Percentiles rank a stretch among this genome's conserved stretches.
Conservation (phyloP, 1,139 yeast species). For the Candida neerlandica region DNA sequence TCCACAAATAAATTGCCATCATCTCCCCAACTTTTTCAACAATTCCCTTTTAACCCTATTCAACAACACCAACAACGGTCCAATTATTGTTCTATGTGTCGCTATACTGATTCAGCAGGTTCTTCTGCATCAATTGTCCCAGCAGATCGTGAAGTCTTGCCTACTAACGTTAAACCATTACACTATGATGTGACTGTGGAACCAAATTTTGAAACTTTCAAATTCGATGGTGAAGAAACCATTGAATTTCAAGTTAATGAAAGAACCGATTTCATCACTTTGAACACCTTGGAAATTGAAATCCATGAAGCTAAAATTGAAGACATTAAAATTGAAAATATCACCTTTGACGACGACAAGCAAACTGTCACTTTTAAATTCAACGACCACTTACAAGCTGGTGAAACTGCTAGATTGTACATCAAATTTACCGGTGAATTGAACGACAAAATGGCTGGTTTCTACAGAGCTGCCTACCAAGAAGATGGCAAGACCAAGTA, state of each 20-base stretch:
- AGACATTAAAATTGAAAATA: constrained; percentile 33
- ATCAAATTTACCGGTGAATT: constrained; percentile 69
- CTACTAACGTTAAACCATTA: constrained; percentile 69
- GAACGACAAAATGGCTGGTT: constrained; percentile 85
- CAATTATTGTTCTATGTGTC: constrained; percentile 18
- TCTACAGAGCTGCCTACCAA: constrained; percentile 73
- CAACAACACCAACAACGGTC: constrained; percentile 3
- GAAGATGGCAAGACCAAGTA: constrained; percentile 62
- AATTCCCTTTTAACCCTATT: neutral
- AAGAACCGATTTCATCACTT: constrained; percentile 49
- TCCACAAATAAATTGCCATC: constrained; percentile 8
- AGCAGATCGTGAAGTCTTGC: constrained; percentile 65
- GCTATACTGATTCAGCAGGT: constrained; percentile 13
- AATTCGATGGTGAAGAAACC: constrained; percentile 65
- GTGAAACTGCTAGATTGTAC: constrained; percentile 45
- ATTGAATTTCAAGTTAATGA: constrained; percentile 68
- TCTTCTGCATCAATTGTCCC: constrained; percentile 21
- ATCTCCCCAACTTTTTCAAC: constrained; percentile 8
- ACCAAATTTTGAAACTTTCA: constrained; percentile 72
- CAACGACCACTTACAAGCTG: constrained; percentile 47
- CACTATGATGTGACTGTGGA: constrained; percentile 74
- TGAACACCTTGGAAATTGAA: constrained; percentile 69
- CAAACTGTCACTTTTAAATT: constrained; percentile 70
- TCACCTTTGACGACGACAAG: constrained; percentile 50
- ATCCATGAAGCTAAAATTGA: constrained; percentile 54